A percentile compares a stretch with the other conserved stretches of the same genome.
These are phyloP conservation scores for Graphilbum sp. DNA, from an alignment of 2,329 filamentous ascomycete species.

Conservation along the genomic window DNA sequence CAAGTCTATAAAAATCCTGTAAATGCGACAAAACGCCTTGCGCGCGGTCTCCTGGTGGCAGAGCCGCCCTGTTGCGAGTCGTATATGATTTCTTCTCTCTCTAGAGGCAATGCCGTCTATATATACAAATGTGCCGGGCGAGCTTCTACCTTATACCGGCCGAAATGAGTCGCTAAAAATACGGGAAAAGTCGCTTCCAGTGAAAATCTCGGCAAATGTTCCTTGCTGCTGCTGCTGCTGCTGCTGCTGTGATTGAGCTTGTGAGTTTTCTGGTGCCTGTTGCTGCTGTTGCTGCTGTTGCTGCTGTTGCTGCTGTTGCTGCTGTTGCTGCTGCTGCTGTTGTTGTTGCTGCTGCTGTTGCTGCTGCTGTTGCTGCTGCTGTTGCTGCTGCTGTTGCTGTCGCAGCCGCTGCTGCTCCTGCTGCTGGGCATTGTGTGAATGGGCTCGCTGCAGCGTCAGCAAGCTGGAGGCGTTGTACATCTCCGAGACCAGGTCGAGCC, in stretches of 20 bases:
- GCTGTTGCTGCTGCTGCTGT: conserved; percentile 3
- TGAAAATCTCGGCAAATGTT: too few species aligned
- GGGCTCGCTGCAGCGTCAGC: conserved; percentile 5
- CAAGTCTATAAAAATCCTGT: too few species aligned
- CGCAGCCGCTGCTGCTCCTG: conserved; percentile 5
- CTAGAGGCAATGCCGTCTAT: too few species aligned
- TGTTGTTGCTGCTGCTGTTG: conserved; percentile 2
- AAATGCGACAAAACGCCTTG: too few species aligned
- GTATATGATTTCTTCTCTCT: too few species aligned
- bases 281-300: neutral
- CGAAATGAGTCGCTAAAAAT: conserved; percentile 4
- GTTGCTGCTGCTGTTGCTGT: conserved; percentile 1
- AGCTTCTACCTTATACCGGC: neutral
- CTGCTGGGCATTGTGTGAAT: conserved; percentile 4
- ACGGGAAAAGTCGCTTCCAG: conserved; percentile 1
- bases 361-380: neutral
- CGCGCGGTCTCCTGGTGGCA: too few species aligned
- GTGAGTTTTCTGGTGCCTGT: too few species aligned
- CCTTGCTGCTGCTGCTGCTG: conserved; percentile 3
- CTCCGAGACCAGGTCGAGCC: conserved; percentile 5
- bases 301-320: conserved; percentile 3
- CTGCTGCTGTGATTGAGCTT: conserved; percentile 1
- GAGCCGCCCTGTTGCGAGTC: too few species aligned
- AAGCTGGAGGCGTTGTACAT: conserved; percentile 8
- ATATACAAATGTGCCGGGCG: too few species aligned